These are phyloP conservation scores for Asparagopsis taxiformis DNA, from an alignment of 31 red algal species.

Conservation along the genomic window DNA sequence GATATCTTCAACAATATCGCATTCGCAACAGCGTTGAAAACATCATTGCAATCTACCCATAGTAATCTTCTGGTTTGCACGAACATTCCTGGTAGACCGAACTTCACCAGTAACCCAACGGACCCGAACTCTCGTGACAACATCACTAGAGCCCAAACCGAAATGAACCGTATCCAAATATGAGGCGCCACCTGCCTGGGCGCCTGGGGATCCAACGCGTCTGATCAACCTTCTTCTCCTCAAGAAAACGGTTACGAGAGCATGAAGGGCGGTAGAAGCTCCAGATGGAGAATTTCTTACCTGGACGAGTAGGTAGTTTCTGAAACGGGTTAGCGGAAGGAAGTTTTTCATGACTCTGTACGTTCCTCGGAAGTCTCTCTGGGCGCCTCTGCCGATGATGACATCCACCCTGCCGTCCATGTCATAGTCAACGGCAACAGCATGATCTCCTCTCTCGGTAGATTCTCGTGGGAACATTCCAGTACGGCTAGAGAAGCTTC, in stretches of 20 bases:
- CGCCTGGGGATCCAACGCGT: constrained; percentile 43
- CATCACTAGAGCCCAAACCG: not conserved
- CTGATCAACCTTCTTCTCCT: not conserved
- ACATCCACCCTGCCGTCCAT: constrained; percentile 53
- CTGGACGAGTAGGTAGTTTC: constrained; percentile 29
- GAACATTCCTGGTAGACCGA: no score
- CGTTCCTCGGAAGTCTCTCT: not conserved
- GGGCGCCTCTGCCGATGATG: constrained; percentile 14
- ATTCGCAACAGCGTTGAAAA: no score
- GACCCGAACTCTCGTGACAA: no score
- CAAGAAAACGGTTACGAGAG: constrained; percentile 9
- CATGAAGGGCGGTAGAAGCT: constrained; percentile 20
- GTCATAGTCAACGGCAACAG: constrained; percentile 45
- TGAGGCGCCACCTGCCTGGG: constrained; percentile 4
- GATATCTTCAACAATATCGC: no score
- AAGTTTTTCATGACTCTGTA: constrained; percentile 19
- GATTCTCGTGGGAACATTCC: not conserved
- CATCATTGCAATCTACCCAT: no score
- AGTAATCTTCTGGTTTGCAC: no score
- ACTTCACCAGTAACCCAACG: no score
- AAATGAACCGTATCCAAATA: constrained; percentile 10
- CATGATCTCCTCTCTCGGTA: constrained; percentile 25
- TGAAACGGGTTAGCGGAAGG: not conserved
- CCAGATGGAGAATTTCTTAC: constrained; percentile 21
- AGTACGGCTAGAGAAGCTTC: constrained; percentile 6